Evolutionary conservation across 31 red algal genomes (phyloP).

Genomic region (Asparagopsis taxiformis): DNA sequence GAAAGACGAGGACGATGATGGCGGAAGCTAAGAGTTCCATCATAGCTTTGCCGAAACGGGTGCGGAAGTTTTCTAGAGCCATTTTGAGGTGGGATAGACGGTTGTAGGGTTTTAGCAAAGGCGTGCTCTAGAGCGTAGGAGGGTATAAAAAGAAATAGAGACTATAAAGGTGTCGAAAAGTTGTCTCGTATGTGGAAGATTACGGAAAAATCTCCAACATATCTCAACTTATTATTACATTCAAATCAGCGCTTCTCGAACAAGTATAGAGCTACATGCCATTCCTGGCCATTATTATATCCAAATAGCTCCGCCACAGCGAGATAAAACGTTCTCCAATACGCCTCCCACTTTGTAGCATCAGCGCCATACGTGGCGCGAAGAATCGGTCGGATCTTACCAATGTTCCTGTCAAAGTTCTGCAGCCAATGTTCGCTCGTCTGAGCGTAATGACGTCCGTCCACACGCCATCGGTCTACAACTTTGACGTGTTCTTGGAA

Average conservation of each 20-base stretch:
- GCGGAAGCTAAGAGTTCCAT: conserved; percentile 69
- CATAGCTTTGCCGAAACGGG: conserved; percentile 64
- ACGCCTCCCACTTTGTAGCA: conserved; percentile 90
- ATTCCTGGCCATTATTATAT: conserved; percentile 85
- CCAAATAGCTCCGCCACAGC: conserved; percentile 88
- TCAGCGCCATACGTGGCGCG: conserved; percentile 61
- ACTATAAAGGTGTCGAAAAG: too few relatives aligned
- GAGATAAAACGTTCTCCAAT: conserved; percentile 97
- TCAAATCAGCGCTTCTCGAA: conserved; percentile 37
- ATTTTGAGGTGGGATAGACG: conserved; percentile 9
- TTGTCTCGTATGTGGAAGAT: too few relatives aligned
- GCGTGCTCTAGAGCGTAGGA: background rate
- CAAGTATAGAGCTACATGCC: conserved; percentile 91
- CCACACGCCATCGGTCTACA: conserved; percentile 82
- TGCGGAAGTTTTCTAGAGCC: conserved; percentile 77
- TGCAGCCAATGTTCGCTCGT: conserved; percentile 89
- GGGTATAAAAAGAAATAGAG: too few relatives aligned
- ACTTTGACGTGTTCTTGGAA: conserved; percentile 79
- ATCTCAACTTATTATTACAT: too few relatives aligned
- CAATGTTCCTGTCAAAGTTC: conserved; percentile 72
- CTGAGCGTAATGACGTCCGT: conserved; percentile 91
- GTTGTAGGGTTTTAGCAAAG: background rate
- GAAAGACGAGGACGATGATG: conserved; percentile 70
- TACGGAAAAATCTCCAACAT: too few relatives aligned
- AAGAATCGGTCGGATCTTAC: conserved; percentile 49